Percentiles rank a stretch among this genome's conserved stretches.
Conservation (phyloP, 345 rosid genomes). For the Durio zibethinus region DNA sequence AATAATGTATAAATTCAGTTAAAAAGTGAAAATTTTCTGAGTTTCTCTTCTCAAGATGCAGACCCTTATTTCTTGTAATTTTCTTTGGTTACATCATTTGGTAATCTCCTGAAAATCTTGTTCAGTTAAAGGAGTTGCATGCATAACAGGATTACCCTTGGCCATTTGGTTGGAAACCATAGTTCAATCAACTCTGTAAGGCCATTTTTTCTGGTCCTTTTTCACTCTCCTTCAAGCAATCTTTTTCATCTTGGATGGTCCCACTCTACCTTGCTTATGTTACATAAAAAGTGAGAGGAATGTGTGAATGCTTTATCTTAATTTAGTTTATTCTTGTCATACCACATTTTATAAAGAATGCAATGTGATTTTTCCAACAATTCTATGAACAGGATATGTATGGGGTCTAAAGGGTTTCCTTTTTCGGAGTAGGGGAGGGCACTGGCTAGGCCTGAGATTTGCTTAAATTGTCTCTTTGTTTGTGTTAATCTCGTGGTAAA, state of each 20-base stretch:
- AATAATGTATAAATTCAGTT: not conserved
- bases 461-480: not conserved
- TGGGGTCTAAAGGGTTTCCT: not conserved
- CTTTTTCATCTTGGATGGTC: conserved; percentile 1
- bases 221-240: not conserved
- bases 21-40: not conserved
- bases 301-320: not conserved
- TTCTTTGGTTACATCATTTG: not conserved
- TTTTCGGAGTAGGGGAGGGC: not conserved
- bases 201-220: not conserved
- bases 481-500: not conserved
- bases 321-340: not conserved
- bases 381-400: not conserved
- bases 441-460: not conserved
- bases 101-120: not conserved
- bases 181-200: not conserved
- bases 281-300: not conserved
- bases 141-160: not conserved
- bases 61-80: not conserved
- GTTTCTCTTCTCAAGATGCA: not conserved
- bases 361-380: not conserved
- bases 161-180: not conserved
- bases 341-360: not conserved
- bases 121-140: not conserved
- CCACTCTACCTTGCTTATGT: not conserved